These are phyloP conservation scores for Sanghuangporus baumii DNA, from an alignment of 1,284 basidiomycete species.

Conservation along the genomic window DNA sequence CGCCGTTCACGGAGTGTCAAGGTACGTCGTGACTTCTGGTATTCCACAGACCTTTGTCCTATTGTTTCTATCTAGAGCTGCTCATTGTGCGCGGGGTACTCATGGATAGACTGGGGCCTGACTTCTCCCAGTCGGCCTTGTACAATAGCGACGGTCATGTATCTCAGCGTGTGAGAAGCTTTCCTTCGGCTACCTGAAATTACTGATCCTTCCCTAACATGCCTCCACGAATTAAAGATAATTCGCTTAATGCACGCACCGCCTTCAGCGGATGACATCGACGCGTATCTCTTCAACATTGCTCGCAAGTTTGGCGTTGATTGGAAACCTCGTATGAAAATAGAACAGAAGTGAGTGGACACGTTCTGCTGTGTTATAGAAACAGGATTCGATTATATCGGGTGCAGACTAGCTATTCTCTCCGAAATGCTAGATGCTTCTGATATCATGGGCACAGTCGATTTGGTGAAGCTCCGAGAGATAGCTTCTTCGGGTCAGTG, in stretches of 20 bases:
- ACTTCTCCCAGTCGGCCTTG: slow-evolving; percentile 50
- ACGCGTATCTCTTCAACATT: slow-evolving; percentile 49
- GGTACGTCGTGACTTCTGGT: slow-evolving; percentile 33
- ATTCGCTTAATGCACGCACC: slow-evolving; percentile 44
- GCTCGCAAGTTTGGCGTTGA: slow-evolving; percentile 48
- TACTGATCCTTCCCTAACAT: not conserved
- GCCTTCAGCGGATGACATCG: slow-evolving; percentile 49
- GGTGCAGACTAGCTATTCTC: slow-evolving; percentile 29
- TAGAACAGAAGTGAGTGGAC: slow-evolving; percentile 49
- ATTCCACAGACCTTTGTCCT: not conserved
- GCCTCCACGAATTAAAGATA: slow-evolving; percentile 32
- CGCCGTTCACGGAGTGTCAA: slow-evolving; percentile 50
- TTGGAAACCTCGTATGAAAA: slow-evolving; percentile 56
- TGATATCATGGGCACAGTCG: slow-evolving; percentile 15
- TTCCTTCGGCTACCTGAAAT: not conserved
- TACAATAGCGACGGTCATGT: slow-evolving; percentile 50
- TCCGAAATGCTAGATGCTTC: slow-evolving; percentile 44
- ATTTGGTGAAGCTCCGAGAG: slow-evolving; percentile 17
- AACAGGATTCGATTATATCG: not conserved
- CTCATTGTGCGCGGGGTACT: slow-evolving; percentile 47
- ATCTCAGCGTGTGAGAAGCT: slow-evolving; percentile 41
- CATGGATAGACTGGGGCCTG: slow-evolving; percentile 46
- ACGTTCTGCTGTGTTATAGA: not conserved
- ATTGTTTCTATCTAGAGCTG: slow-evolving; percentile 41
- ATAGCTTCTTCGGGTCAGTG: slow-evolving; percentile 16